These are phyloP conservation scores for Esteya vermicola DNA, from an alignment of 2,329 filamentous ascomycete genomes.

Conservation along the genomic window DNA sequence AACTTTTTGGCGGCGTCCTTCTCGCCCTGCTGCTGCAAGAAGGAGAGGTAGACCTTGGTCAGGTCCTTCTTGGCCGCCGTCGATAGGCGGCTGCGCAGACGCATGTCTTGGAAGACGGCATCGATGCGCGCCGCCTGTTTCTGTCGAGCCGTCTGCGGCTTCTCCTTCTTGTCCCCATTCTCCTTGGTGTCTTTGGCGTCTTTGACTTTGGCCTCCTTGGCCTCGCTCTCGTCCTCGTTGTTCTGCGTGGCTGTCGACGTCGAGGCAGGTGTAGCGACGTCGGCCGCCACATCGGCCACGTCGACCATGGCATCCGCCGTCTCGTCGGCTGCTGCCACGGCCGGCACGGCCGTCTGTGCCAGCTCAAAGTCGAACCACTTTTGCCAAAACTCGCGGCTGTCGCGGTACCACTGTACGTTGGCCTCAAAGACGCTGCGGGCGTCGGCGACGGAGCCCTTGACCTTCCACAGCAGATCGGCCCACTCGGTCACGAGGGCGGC, in stretches of 20 bases:
- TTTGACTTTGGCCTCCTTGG: no score
- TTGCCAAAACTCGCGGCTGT: constrained; percentile 81
- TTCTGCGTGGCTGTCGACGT: no score
- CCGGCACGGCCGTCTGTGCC: no score
- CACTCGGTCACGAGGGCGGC: constrained; percentile 79
- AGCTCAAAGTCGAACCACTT: constrained; percentile 83
- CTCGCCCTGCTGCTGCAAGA: constrained; percentile 68
- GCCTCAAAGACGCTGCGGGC: constrained; percentile 72
- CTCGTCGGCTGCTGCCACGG: no score
- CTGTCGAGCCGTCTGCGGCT: no score
- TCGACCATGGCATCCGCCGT: no score
- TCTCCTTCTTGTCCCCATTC: no score
- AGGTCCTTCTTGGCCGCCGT: constrained; percentile 57
- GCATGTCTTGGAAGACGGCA: constrained; percentile 62
- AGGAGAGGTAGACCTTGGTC: constrained; percentile 64
- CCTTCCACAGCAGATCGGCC: constrained; percentile 76
- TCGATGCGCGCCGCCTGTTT: constrained; percentile 64
- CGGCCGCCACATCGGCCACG: no score
- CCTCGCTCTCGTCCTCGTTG: no score
- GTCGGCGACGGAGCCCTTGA: constrained; percentile 65
- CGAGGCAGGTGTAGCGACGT: no score
- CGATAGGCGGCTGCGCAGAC: constrained; percentile 57
- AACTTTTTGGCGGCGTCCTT: constrained; percentile 80
- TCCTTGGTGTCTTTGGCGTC: no score
- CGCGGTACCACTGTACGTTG: constrained; percentile 71